Evolutionary conservation across 2,329 filamentous ascomycete species (phyloP).

Genomic region (Tolypocladium tundrense): DNA sequence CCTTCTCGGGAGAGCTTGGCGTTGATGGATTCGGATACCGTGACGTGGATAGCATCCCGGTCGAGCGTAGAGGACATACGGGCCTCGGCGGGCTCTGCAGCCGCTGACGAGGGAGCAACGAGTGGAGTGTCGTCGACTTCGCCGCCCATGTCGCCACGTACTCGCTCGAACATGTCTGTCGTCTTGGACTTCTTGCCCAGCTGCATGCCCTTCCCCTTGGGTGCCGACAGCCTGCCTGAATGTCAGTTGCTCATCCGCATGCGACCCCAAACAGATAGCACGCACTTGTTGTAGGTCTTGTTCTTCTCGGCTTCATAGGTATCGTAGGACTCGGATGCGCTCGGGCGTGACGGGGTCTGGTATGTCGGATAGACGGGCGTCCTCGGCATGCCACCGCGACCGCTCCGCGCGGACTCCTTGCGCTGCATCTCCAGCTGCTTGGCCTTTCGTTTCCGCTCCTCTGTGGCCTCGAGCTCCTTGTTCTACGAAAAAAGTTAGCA

Average conservation of each 20-base stretch:
- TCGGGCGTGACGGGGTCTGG: conserved; percentile 65
- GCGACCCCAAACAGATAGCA: conserved; percentile 1
- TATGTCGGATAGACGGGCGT: conserved; percentile 83
- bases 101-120: conserved; percentile 44
- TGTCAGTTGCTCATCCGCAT: not conserved
- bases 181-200: conserved; percentile 98
- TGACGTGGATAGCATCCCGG: conserved; percentile 78
- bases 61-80: conserved; percentile 60
- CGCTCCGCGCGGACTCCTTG: conserved; percentile 80
- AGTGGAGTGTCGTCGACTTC: conserved; percentile 72
- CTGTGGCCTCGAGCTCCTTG: conserved; percentile 95
- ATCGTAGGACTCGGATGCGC: conserved; percentile 75
- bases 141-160: conserved; percentile 81
- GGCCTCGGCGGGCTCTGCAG: conserved; percentile 41
- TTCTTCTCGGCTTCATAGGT: conserved; percentile 97
- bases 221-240: conserved; percentile 34
- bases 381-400: conserved; percentile 56
- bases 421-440: conserved; percentile 98
- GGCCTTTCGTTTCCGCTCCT: conserved; percentile 96
- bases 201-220: conserved; percentile 97
- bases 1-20: conserved; percentile 86
- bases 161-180: conserved; percentile 93
- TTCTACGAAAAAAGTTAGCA: conserved; percentile 48
- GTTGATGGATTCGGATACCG: conserved; percentile 79
- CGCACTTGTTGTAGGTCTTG: conserved; percentile 73